A percentile compares a stretch with the other conserved stretches of the same genome.
Evolutionary conservation across 2,329 filamentous ascomycete genomes (phyloP).

Genomic region (Graphilbum fragrans): DNA sequence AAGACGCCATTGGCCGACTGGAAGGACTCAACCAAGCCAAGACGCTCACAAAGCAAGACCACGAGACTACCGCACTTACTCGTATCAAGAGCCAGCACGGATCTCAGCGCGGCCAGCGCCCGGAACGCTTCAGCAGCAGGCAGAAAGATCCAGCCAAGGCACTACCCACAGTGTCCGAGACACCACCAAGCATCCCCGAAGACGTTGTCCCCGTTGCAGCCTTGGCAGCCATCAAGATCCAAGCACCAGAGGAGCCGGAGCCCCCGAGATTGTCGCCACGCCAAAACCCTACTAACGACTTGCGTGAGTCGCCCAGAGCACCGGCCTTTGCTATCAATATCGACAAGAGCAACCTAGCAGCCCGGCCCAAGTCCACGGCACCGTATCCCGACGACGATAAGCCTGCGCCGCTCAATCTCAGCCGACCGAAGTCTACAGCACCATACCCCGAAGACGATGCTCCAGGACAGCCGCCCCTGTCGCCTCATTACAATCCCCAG

Average conservation of each 20-base stretch:
- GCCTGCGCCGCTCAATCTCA: slow-evolving; percentile 34
- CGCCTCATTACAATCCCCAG: slow-evolving; percentile 31
- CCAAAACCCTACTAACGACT: slow-evolving; percentile 29
- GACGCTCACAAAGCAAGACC: slow-evolving; percentile 78
- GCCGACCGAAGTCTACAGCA: slow-evolving; percentile 31
- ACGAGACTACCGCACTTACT: slow-evolving; percentile 81
- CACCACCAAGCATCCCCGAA: slow-evolving; percentile 16
- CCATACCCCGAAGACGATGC: slow-evolving; percentile 44
- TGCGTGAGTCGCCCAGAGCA: no score
- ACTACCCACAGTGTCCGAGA: slow-evolving; percentile 39
- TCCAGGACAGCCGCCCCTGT: slow-evolving; percentile 17
- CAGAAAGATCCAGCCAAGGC: slow-evolving; percentile 18
- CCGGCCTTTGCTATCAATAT: slow-evolving; percentile 41
- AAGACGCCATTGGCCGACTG: slow-evolving; percentile 70
- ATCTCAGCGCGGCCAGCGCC: slow-evolving; percentile 50
- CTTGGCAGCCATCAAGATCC: neutral
- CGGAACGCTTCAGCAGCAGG: slow-evolving; percentile 39
- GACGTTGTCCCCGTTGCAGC: slow-evolving; percentile 10
- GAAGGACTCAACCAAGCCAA: slow-evolving; percentile 75
- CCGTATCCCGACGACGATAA: slow-evolving; percentile 62
- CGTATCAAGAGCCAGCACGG: slow-evolving; percentile 76
- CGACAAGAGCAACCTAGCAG: slow-evolving; percentile 20
- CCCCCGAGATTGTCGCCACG: slow-evolving; percentile 21
- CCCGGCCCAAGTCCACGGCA: slow-evolving; percentile 42
- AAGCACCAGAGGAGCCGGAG: slow-evolving; percentile 25